Evolutionary conservation across 257 asterid species (phyloP).

Genomic region (Solanum piurae): DNA sequence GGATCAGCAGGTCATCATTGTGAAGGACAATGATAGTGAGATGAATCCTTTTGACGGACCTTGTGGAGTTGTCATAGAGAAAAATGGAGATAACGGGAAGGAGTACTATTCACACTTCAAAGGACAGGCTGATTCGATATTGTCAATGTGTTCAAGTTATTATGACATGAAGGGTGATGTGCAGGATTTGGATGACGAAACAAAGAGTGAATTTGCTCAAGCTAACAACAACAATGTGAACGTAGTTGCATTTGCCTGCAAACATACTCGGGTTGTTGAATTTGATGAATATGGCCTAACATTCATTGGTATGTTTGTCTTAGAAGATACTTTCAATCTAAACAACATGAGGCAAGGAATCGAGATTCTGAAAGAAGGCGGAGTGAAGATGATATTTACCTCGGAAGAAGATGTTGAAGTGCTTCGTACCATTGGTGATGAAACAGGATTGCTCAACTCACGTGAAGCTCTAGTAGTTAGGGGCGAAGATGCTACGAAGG

Average conservation of each 20-base stretch:
- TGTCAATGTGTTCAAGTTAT: too few species aligned
- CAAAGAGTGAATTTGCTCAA: too few species aligned
- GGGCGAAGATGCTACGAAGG: constrained; percentile 3
- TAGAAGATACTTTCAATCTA: neutral
- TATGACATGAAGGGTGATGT: too few species aligned
- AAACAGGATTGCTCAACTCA: constrained; percentile 1
- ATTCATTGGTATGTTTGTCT: constrained; percentile 14
- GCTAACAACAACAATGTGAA: too few species aligned
- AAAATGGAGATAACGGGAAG: too few species aligned
- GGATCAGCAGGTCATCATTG: too few species aligned
- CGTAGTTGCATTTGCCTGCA: neutral
- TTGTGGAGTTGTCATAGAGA: too few species aligned
- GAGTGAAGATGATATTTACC: constrained; percentile 14
- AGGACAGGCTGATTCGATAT: too few species aligned
- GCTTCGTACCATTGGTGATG: constrained; percentile 6
- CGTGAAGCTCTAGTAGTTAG: neutral
- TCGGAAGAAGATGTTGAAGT: constrained; percentile 9
- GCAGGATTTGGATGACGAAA: too few species aligned
- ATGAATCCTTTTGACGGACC: too few species aligned
- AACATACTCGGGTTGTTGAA: neutral
- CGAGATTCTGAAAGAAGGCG: neutral
- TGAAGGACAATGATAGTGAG: too few species aligned
- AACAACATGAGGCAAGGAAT: neutral
- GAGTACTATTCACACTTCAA: too few species aligned
- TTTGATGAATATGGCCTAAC: neutral